Evolutionary conservation across 2,329 filamentous ascomycete species (phyloP).

Genomic region (Fusarium anguioides): DNA sequence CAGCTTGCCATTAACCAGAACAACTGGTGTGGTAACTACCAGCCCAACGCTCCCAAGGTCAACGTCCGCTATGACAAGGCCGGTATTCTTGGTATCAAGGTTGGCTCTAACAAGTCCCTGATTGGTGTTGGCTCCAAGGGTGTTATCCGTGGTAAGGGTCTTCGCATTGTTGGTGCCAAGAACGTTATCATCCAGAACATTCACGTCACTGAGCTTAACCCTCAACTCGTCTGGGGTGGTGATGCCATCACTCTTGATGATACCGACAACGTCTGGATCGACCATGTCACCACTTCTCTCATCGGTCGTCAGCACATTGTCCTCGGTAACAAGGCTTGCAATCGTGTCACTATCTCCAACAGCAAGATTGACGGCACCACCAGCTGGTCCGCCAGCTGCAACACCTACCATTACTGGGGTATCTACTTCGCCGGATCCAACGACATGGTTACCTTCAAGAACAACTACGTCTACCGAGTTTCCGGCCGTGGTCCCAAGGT

Average conservation of each 20-base stretch:
- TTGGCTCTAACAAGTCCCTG: slow-evolving; percentile 68
- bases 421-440: slow-evolving; percentile 67
- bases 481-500: slow-evolving; percentile 69
- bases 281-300: slow-evolving; percentile 66
- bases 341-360: slow-evolving; percentile 70
- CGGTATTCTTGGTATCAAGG: slow-evolving; percentile 60
- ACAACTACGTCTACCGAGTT: slow-evolving; percentile 70
- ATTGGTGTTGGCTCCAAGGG: slow-evolving; percentile 64
- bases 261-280: slow-evolving; percentile 61
- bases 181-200: slow-evolving; percentile 73
- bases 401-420: slow-evolving; percentile 70
- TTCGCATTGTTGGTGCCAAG: slow-evolving; percentile 58
- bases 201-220: slow-evolving; percentile 66
- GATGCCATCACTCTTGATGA: slow-evolving; percentile 66
- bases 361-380: slow-evolving; percentile 66
- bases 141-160: slow-evolving; percentile 68
- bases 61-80: slow-evolving; percentile 63
- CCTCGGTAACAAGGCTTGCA: slow-evolving; percentile 63
- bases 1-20: slow-evolving; percentile 71
- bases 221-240: slow-evolving; percentile 69
- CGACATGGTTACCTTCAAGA: slow-evolving; percentile 67
- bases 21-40: slow-evolving; percentile 69
- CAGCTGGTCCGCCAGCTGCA: slow-evolving; percentile 66
- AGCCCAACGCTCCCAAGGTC: slow-evolving; percentile 60
- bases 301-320: slow-evolving; percentile 72